Conservation (phyloP, 257 asterid species). For the Gentiana dahurica region DNA sequence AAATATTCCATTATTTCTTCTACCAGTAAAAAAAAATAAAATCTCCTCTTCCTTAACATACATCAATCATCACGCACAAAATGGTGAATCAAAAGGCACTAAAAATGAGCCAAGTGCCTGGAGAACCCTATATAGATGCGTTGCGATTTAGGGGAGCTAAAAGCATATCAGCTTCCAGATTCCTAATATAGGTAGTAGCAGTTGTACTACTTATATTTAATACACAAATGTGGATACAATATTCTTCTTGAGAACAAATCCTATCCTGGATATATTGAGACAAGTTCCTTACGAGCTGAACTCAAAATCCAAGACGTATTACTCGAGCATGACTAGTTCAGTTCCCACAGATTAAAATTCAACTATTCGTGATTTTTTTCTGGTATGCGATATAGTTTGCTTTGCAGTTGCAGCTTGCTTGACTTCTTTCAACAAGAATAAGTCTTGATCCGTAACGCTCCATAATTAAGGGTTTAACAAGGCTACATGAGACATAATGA, state of each 20-base stretch:
- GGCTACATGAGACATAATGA: too few species aligned
- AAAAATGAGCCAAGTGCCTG: constrained; percentile 7
- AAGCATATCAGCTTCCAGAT: constrained; percentile 7
- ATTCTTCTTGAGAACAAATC: constrained; percentile 80
- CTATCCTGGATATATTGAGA: too few species aligned
- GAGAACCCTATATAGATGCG: neutral
- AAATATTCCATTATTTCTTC: constrained; percentile 2
- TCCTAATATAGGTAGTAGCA: constrained; percentile 2
- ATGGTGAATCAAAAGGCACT: constrained; percentile 6
- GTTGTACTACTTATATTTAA: neutral
- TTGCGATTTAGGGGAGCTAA: constrained; percentile 7
- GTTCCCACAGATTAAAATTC: too few species aligned
- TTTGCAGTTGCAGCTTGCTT: too few species aligned
- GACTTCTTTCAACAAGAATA: too few species aligned
- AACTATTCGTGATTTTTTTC: too few species aligned
- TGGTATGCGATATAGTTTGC: too few species aligned
- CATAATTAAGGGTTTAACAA: too few species aligned
- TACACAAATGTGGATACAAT: constrained; percentile 51
- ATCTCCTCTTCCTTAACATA: neutral
- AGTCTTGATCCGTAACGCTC: too few species aligned
- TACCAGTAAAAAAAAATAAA: neutral
- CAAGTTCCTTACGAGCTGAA: too few species aligned
- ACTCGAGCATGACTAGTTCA: too few species aligned
- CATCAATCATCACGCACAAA: constrained; percentile 6
- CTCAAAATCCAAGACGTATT: too few species aligned